Evolutionary conservation across 2,329 filamentous ascomycete species (phyloP), one percentile per base, ranked within the genome.

Genomic region (Hypoxylon sp.): DNA sequence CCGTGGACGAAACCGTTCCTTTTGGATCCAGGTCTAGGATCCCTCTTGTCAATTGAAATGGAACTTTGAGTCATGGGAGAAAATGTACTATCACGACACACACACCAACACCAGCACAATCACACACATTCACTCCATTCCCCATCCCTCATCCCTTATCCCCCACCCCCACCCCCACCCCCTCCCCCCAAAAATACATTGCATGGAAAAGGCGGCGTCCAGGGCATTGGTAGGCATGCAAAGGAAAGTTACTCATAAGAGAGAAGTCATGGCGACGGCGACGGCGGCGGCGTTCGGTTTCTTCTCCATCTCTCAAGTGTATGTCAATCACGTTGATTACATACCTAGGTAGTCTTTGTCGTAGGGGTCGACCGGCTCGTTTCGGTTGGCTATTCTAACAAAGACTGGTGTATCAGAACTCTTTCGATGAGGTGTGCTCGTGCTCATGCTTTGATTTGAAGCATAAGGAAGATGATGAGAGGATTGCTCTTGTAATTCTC

Each of bases 141-240:
- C n/a, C n/a, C n/a, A n/a, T n/a, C n/a, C n/a, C n/a, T n/a, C n/a
- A n/a, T n/a, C n/a, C n/a, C n/a, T n/a, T n/a, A n/a, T n/a, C n/a
- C n/a, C n/a, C n/a, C n/a, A n/a, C n/a, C n/a, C n/a, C n/a, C n/a
- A n/a, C n/a, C n/a, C n/a, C n/a, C n/a, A n/a, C n/a, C n/a, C n/a
- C n/a, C n/a, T n/a, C n/a, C 37, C 37, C 37, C 17, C 17, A 41
- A 20, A 41, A 26, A 53, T 47, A 53, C 37, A 59, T 61, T 59
- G 49, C 56, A 59, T 59, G 62, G 62, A 55, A n/a, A n/a, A 56
- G 59, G 59, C 63, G 63, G 63, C 63, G 63, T 66, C 62, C 13
- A 60, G 55, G 55, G 59, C 55, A 61, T 52, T 26, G 44, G 47
- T 26, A 30, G 39, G 19, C 22, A 52, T 30, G 32, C 24, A 41